These are phyloP conservation scores for Paecilomyces dactylethromorphus DNA, from an alignment of 2,329 filamentous ascomycete genomes.

Conservation along the genomic window DNA sequence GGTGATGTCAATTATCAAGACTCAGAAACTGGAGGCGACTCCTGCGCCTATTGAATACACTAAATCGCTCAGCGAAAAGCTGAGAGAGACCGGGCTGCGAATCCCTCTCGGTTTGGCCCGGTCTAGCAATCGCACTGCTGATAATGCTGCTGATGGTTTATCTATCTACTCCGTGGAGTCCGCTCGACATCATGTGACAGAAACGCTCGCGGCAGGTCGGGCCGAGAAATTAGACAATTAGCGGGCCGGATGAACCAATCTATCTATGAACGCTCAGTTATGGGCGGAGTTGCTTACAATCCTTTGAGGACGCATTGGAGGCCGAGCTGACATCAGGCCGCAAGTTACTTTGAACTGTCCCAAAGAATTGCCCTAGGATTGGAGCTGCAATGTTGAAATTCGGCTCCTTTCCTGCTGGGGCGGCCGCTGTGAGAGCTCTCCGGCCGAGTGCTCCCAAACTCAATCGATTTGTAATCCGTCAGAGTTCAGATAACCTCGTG, in stretches of 20 bases:
- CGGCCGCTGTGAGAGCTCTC: slow-evolving; percentile 2
- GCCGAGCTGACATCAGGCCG: neutral
- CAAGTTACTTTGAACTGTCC: neutral
- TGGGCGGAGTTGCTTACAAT: neutral
- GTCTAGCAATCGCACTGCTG: neutral
- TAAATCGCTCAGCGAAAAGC: neutral
- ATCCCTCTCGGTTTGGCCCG: neutral
- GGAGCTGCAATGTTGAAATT: neutral
- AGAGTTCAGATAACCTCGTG: neutral
- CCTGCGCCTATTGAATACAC: neutral
- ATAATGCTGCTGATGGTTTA: neutral
- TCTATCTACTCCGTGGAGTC: neutral
- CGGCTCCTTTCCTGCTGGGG: neutral
- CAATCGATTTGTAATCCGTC: neutral
- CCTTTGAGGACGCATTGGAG: neutral
- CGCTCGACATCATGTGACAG: neutral
- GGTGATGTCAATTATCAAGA: neutral
- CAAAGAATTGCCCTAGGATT: neutral
- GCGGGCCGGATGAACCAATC: neutral
- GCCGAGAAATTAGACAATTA: neutral
- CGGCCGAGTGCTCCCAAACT: slow-evolving; percentile 6
- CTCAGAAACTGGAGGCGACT: neutral
- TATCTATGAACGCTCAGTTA: neutral
- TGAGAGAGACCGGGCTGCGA: neutral
- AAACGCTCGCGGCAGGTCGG: neutral